Percentiles rank a stretch among this genome's conserved stretches.
Conservation (phyloP, 2,329 filamentous ascomycete genomes). For the Alternaria solani region DNA sequence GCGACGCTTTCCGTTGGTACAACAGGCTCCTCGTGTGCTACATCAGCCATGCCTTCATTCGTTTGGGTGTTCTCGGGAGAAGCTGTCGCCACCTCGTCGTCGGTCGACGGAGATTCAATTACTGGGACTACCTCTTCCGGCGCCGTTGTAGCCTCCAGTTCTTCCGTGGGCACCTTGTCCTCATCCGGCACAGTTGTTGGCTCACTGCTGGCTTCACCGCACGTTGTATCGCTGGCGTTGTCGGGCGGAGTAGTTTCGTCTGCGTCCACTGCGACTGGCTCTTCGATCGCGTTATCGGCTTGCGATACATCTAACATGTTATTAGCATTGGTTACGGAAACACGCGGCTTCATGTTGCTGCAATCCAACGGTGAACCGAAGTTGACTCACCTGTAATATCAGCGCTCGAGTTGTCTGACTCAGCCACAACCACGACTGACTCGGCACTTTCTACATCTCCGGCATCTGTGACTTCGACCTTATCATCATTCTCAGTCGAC, state of each 20-base stretch:
- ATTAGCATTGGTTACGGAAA: conserved; percentile 1
- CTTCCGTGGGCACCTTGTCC: neutral
- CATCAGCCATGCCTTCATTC: neutral
- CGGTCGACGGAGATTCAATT: neutral
- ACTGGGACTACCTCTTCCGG: neutral
- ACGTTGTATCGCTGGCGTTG: neutral
- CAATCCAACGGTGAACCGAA: neutral
- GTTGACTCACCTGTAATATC: conserved; percentile 7
- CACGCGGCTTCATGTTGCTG: neutral
- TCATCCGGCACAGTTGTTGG: neutral
- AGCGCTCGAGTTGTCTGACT: neutral
- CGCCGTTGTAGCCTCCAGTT: neutral
- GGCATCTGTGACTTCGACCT: neutral
- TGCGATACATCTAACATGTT: conserved; percentile 1
- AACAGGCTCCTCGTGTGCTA: neutral
- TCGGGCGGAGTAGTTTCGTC: neutral
- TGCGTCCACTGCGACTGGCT: neutral
- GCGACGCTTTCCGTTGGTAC: neutral
- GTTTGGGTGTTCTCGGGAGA: neutral
- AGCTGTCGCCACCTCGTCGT: neutral
- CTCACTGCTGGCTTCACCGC: neutral
- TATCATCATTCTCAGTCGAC: conserved; percentile 7
- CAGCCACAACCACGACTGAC: neutral
- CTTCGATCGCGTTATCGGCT: neutral
- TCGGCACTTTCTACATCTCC: neutral